Base-by-base conservation (phyloP, 805 yeast species). In the Priceomyces medius region DNA sequence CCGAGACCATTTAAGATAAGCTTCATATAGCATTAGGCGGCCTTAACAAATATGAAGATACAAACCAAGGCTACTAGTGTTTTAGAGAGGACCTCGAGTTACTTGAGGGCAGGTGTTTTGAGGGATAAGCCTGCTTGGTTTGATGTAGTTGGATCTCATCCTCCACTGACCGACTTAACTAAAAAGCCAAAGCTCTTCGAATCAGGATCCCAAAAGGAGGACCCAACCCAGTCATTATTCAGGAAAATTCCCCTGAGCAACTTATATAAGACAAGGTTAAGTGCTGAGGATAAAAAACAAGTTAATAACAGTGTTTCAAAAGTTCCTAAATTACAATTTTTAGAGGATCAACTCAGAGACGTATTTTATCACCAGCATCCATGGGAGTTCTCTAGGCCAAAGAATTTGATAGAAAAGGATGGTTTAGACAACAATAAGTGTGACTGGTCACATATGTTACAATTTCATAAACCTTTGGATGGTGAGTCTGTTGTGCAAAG, bases 301-400 rank as follows among this genome's bases (percentile, higher is more conserved):
- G 70, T 71, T 42, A 67, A 68, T 49, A 60, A 59, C 42, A 37
- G 48, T 21, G 56, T 83, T 12, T 71, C 73, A 51, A 65, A 71
- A 48, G 73, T 84, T 8, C 77, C 79, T 31, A 73, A 74, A 47
- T 66, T 86, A 55, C 62, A 61, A 42, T 83, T 76, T 50, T 61
- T 80, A 40, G 93, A 91, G 63, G 99, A 93, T 64, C 80, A 83
- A 53, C 65, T 93, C 51, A 80, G 99, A 68, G 73, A 77, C 35
- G 71, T 85, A 18, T 93, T 93, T 57, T 91, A 83, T 63, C 80
- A 81, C 44, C 97, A 90, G 59, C 99, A 93, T 64, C 99, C 99
- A 5, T 93, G 99, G 99, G 99, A 93, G 65, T 71, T 90, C 40
- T 88, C 98, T 1, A 78, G 95, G 51, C 97, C 98, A 10, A 87